Evolutionary conservation across 495 filamentous ascomycete genomes (phyloP), one percentile per base, ranked within the genome.

Genomic region (Lophiostoma macrostomum): DNA sequence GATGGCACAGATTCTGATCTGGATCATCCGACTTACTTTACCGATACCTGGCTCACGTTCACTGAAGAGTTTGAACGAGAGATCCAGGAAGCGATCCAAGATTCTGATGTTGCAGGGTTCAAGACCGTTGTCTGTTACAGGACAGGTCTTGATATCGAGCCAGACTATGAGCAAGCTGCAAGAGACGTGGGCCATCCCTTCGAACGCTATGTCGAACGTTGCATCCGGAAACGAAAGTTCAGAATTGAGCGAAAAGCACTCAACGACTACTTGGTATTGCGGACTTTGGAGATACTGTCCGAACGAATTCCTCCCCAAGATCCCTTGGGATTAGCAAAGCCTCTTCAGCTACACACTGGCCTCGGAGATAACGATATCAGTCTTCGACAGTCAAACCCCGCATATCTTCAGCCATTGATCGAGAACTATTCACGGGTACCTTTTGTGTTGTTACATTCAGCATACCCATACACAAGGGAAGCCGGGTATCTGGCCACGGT

Each of bases 51-150:
- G 68, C 22, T 65, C 10, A 45, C 40, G 4, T 71, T 86, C 55
- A 67, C 71, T 0, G 53, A 63, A 27, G 58, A 68, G 1, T 85
- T 84, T 50, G 63, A 68, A 6, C 45, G 66, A 3, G 65, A 72
- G 11, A 79, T 93, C 39, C 51, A 67, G 23, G 64, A 63, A 11
- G 76, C 78, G 0, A 71, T 87, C 35, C 67, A 72, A 0, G 83
- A 93, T 63, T 71, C 77, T 1, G 76, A 83, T 12, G 85, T 95
- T 23, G 88, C 81, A 5, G 90, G 78, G 5, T 96, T 96, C 75
- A 94, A 95, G 65, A 86, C 82, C 4, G 80, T 91, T 24, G 76
- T 95, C 41, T 94, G 90, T 65, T 94, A 94, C 64, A 80, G 90
- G 11, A 86, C 81, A 2, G 90, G 90, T 0, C 73, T 96, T 12